phyloP scores from a whole-genome alignment of 176 grass and related monocot genomes.

The Phoenix dactylifera region DNA sequence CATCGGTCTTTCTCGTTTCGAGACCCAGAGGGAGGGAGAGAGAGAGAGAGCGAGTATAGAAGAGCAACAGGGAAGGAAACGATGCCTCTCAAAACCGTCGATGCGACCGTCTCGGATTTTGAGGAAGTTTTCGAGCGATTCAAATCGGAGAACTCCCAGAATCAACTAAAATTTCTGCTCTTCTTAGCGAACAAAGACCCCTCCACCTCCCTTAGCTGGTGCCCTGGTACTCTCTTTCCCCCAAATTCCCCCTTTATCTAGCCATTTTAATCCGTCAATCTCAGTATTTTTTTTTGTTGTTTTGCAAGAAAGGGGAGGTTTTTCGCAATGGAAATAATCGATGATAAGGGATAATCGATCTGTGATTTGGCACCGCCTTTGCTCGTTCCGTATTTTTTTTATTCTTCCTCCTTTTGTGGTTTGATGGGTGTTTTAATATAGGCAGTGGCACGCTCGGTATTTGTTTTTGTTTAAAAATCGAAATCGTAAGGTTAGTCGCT shows the following conservation, averaged over 20 bases:
- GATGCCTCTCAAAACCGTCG: conserved; percentile 32
- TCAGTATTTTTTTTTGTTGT: background rate
- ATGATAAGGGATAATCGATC: too few relatives aligned
- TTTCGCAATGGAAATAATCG: too few relatives aligned
- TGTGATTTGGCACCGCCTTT: too few relatives aligned
- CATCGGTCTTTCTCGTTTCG: too few relatives aligned
- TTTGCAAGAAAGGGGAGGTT: too few relatives aligned
- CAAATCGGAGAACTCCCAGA: conserved; percentile 13
- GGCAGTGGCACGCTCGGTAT: too few relatives aligned
- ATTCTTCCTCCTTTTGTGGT: too few relatives aligned
- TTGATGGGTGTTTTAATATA: too few relatives aligned
- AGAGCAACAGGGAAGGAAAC: background rate
- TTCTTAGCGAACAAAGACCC: conserved; percentile 79
- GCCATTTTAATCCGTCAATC: background rate
- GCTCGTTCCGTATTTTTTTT: too few relatives aligned
- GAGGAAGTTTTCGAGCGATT: conserved; percentile 26
- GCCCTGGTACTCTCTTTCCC: conserved; percentile 35
- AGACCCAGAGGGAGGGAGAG: background rate
- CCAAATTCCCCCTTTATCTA: background rate
- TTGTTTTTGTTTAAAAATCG: too few relatives aligned
- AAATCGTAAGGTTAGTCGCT: too few relatives aligned
- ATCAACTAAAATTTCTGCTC: conserved; percentile 59
- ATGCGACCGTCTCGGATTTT: conserved; percentile 34
- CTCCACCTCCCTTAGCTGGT: conserved; percentile 60
- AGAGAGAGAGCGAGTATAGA: background rate